These are phyloP conservation scores for Bocquillonia castaneifolia DNA, from an alignment of 441 rosid genomes.

Conservation along the genomic window DNA sequence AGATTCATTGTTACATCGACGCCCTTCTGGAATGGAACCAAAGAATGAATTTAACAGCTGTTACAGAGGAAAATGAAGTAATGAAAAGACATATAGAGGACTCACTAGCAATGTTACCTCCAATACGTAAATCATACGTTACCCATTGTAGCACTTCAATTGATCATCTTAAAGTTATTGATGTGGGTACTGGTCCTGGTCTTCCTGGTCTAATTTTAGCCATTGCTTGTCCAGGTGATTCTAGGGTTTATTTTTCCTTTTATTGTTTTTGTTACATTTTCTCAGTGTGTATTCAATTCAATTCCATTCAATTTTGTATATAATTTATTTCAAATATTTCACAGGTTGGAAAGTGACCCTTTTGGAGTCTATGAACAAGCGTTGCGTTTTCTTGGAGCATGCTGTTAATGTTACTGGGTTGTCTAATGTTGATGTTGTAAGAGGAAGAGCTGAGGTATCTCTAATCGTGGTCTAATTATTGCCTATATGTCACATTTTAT, in stretches of 20 bases:
- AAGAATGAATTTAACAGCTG: conserved; percentile 89
- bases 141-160: conserved; percentile 34
- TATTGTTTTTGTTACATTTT: not conserved
- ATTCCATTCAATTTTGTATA: not conserved
- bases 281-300: not conserved
- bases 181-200: conserved; percentile 85
- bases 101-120: conserved; percentile 72
- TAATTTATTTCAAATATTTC: too few species aligned
- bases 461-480: too few species aligned
- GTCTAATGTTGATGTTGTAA: conserved; percentile 60
- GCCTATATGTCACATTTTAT: not conserved
- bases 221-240: conserved; percentile 65
- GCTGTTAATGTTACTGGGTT: conserved; percentile 52
- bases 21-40: conserved; percentile 80
- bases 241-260: not conserved
- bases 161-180: conserved; percentile 46
- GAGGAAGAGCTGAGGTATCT: conserved; percentile 90
- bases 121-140: conserved; percentile 39
- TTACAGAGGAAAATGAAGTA: conserved; percentile 56
- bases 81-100: conserved; percentile 85
- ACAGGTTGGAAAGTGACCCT: conserved; percentile 88
- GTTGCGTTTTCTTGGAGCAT: conserved; percentile 83
- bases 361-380: conserved; percentile 77
- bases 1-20: conserved; percentile 58
- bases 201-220: conserved; percentile 87